Evolutionary conservation across 2,329 filamentous ascomycete species (phyloP).

Genomic region (Ophiostoma sp.): DNA sequence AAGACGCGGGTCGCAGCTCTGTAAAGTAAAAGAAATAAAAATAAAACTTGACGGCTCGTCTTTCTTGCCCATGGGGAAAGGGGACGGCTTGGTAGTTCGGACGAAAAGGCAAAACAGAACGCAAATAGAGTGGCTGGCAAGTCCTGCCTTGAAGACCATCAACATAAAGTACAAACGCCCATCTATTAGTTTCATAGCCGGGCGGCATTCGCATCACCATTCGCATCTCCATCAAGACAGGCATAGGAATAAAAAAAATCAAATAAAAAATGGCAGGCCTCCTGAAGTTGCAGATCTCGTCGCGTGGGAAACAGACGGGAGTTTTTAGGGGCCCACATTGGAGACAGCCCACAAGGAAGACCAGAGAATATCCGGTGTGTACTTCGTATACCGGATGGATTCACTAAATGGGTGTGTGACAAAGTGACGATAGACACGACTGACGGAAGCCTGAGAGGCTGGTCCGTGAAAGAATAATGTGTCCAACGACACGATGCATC

Average conservation of each 20-base stretch:
- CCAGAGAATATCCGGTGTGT: conserved; percentile 8
- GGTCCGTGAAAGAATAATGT: neutral
- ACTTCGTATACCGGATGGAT: conserved; percentile 13
- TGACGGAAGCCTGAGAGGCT: neutral
- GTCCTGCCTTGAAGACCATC: neutral
- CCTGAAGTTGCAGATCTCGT: conserved; percentile 21
- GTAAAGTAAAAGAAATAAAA: neutral
- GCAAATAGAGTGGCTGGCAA: neutral
- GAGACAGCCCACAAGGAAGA: neutral
- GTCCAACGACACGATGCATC: neutral
- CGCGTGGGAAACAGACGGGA: conserved; percentile 16
- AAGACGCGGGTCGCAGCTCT: neutral
- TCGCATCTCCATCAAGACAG: neutral
- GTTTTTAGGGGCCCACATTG: neutral
- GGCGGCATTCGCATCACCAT: conserved; percentile 1
- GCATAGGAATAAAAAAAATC: neutral
- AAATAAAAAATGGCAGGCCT: neutral
- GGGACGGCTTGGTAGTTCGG: conserved; percentile 5
- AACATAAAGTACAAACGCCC: neutral
- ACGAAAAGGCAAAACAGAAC: neutral
- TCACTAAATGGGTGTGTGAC: neutral
- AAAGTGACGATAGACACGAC: neutral
- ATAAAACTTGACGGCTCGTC: conserved; percentile 15
- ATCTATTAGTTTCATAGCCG: neutral
- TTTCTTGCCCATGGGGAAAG: conserved; percentile 20